Evolutionary conservation across 805 yeast species (phyloP), one percentile per base, ranked within the genome.

Genomic region (Candida sanyiensis): DNA sequence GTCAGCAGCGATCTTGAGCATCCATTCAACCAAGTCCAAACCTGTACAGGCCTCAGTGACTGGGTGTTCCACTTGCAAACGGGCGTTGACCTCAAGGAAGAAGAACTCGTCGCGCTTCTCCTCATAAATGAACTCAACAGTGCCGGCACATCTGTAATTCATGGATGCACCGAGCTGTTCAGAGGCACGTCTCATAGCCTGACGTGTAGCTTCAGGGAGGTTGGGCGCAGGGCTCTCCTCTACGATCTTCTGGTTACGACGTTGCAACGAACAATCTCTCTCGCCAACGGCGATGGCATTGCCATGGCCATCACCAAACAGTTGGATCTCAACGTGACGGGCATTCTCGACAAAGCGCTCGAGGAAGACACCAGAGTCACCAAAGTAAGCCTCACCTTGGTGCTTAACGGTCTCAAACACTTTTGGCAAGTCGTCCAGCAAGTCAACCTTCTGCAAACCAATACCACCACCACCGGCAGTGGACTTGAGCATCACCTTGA

Each of bases 391-490:
- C 57, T 78, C 72, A 48, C 97, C 98, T 64, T 88, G 96, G 63
- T 88, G 96, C 57, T 86, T 82, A 31, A 93, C 97, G 8, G 95
- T 81, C 54, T 77, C 83, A 63, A 87, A 90, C 11, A 89, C 94
- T 45, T 83, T 67, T 63, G 78, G 85, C 47, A 93, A 78, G 44
- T 93, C 97, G 15, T 61, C 77, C 49, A 75, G 84, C 25, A 78
- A 72, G 54, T 89, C 96, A 43, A 89, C 97, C 58, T 88, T 84
- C 62, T 90, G 97, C 51, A 90, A 68, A 48, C 98, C 98, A 56
- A 90, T 90, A 64, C 98, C 98, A 63, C 98, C 98, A 56, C 98
- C 98, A 59, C 98, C 98, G 19, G 97, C 97, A 45, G 98, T 93
- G 19, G 95, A 83, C 63, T 90, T 90, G 36, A 93, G 85, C 97